Percentiles rank a stretch among this genome's conserved stretches.
Conservation (phyloP, 2,329 filamentous ascomycete species). For the Fusarium musae region DNA sequence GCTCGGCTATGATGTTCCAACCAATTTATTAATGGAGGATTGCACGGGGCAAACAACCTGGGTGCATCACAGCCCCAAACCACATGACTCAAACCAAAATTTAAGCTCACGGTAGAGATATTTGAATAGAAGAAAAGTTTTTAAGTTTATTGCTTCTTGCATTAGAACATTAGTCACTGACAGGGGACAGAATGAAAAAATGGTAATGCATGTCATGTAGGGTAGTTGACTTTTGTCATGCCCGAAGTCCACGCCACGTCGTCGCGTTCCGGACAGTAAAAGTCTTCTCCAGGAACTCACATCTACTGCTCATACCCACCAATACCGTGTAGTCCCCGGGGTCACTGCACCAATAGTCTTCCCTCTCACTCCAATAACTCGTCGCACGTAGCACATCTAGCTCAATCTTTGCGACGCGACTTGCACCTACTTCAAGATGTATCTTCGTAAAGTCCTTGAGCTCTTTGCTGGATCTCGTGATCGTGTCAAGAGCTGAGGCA, state of each 20-base stretch:
- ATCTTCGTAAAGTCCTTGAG: neutral
- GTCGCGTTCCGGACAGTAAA: neutral
- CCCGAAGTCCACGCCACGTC: neutral
- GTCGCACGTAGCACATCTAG: neutral
- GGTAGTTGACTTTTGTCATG: neutral
- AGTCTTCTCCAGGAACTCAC: neutral
- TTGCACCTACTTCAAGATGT: no score
- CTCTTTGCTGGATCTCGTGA: neutral
- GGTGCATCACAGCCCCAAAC: no score
- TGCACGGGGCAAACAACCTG: no score
- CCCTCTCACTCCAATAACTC: neutral
- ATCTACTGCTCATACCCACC: neutral
- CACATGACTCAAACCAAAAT: no score
- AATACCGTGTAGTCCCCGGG: neutral
- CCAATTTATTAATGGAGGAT: no score
- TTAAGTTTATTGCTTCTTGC: rapidly evolving
- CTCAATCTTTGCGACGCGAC: no score
- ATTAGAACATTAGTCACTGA: neutral
- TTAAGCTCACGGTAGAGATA: no score
- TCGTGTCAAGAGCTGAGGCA: neutral
- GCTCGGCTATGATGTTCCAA: no score
- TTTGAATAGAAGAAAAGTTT: no score
- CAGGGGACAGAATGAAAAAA: neutral
- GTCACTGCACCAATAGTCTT: neutral
- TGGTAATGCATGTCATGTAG: neutral